These are phyloP conservation scores for Mycena metata DNA, from an alignment of 768 basidiomycete species.

Conservation along the genomic window DNA sequence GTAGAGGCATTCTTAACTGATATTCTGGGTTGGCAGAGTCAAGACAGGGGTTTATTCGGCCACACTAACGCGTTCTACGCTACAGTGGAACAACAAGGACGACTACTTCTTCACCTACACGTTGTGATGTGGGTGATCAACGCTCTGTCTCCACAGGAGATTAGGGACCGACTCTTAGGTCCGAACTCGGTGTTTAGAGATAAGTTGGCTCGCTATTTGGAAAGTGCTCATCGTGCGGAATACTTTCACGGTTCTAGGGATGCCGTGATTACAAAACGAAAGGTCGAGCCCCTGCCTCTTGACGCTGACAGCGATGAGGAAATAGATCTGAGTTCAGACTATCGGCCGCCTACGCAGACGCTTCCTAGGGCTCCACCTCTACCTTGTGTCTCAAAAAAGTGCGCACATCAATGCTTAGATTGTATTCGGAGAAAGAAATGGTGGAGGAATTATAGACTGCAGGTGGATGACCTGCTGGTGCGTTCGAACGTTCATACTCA, in stretches of 20 bases:
- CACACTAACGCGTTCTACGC: background rate
- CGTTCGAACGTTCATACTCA: slow-evolving; percentile 40
- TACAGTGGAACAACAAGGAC: background rate
- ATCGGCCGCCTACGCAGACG: background rate
- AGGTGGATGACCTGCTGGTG: slow-evolving; percentile 39
- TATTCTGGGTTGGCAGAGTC: background rate
- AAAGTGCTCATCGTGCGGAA: slow-evolving; percentile 15
- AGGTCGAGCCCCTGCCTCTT: background rate
- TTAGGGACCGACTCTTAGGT: slow-evolving; percentile 24
- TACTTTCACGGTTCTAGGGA: slow-evolving; percentile 36
- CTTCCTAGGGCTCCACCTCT: no score
- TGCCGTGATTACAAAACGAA: background rate
- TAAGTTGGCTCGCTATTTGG: slow-evolving; percentile 8
- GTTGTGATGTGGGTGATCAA: slow-evolving; percentile 42
- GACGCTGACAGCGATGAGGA: background rate
- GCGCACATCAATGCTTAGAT: no score
- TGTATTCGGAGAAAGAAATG: no score
- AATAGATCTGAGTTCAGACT: background rate
- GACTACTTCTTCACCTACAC: slow-evolving; percentile 45
- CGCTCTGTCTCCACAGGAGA: slow-evolving; percentile 33
- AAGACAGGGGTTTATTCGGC: slow-evolving; percentile 33
- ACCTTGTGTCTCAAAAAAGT: no score
- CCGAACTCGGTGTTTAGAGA: slow-evolving; percentile 4
- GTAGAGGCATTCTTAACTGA: background rate
- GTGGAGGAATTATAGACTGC: slow-evolving; percentile 24